Conservation (phyloP, 257 asterid species). For the Leptodermis oblonga region DNA sequence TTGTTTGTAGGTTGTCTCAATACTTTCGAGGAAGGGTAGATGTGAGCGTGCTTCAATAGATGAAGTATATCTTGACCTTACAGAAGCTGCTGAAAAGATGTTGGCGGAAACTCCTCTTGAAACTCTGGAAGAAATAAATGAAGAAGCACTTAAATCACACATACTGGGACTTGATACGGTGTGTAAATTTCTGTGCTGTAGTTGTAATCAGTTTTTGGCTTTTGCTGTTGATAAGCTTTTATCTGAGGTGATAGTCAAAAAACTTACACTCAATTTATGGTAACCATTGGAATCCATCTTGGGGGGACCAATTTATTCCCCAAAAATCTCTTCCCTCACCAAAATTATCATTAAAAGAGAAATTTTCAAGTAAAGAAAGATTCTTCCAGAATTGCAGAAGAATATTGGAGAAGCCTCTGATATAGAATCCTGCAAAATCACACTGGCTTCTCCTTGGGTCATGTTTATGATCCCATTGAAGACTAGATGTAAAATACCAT, state of each 20-base stretch:
- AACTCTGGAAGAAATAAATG: slow-evolving; percentile 44
- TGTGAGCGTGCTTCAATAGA: slow-evolving; percentile 99
- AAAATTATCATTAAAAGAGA: neutral
- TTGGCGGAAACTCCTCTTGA: slow-evolving; percentile 58
- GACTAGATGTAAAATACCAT: neutral
- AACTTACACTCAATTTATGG: neutral
- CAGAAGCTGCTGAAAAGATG: slow-evolving; percentile 85
- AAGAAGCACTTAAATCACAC: slow-evolving; percentile 78
- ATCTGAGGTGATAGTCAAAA: neutral
- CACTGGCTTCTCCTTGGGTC: neutral
- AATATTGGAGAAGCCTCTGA: neutral
- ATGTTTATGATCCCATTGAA: neutral
- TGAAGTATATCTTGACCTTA: slow-evolving; percentile 95
- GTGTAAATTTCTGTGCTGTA: slow-evolving; percentile 8
- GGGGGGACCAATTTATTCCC: neutral
- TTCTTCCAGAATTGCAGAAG: neutral
- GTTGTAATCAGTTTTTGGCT: neutral
- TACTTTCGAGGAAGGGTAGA: slow-evolving; percentile 74
- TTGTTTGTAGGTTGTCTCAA: slow-evolving; percentile 68
- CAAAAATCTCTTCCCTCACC: neutral
- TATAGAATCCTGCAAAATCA: neutral
- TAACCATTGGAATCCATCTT: neutral
- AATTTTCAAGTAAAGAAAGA: neutral
- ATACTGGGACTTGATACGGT: slow-evolving; percentile 78
- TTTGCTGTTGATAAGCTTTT: neutral